phyloP scores from a whole-genome alignment of 495 filamentous ascomycete species.

The Aspergillus ostianus region DNA sequence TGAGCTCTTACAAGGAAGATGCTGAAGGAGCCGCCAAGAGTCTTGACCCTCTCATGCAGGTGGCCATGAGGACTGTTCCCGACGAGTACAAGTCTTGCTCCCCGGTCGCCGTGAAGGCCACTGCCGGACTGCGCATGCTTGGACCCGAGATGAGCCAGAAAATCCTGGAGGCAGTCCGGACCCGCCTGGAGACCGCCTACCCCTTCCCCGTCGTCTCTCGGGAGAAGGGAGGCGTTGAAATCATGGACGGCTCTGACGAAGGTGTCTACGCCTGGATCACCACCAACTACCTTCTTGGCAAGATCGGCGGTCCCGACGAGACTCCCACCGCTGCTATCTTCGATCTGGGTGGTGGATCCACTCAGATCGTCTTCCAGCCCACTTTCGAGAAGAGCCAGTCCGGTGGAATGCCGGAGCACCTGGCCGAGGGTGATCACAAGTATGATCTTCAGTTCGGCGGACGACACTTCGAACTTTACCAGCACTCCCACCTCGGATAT shows the following conservation, averaged over 20 bases:
- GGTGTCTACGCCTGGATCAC: constrained; percentile 99
- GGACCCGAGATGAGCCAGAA: constrained; percentile 76
- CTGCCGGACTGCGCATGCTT: constrained; percentile 83
- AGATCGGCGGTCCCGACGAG: constrained; percentile 90
- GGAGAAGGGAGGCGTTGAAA: constrained; percentile 80
- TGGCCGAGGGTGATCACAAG: constrained; percentile 92
- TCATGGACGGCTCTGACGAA: constrained; percentile 95
- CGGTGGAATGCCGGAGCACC: constrained; percentile 84
- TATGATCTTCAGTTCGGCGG: constrained; percentile 90
- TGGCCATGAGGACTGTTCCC: constrained; percentile 78
- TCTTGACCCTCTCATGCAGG: constrained; percentile 82
- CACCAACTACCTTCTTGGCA: constrained; percentile 94
- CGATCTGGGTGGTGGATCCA: constrained; percentile 93
- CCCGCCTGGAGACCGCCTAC: constrained; percentile 81
- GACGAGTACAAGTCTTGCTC: constrained; percentile 84
- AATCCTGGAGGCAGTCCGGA: constrained; percentile 82
- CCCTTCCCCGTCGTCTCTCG: constrained; percentile 90
- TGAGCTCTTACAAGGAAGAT: constrained; percentile 83
- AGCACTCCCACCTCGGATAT: constrained; percentile 96
- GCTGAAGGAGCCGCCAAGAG: constrained; percentile 85
- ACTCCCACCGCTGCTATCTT: constrained; percentile 90
- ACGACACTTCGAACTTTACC: constrained; percentile 89
- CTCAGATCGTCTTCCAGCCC: constrained; percentile 96
- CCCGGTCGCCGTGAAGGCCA: constrained; percentile 94
- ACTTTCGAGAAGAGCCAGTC: constrained; percentile 74